Conservation (phyloP, 1,284 basidiomycete species). For the Cryptococcus hybrid region DNA sequence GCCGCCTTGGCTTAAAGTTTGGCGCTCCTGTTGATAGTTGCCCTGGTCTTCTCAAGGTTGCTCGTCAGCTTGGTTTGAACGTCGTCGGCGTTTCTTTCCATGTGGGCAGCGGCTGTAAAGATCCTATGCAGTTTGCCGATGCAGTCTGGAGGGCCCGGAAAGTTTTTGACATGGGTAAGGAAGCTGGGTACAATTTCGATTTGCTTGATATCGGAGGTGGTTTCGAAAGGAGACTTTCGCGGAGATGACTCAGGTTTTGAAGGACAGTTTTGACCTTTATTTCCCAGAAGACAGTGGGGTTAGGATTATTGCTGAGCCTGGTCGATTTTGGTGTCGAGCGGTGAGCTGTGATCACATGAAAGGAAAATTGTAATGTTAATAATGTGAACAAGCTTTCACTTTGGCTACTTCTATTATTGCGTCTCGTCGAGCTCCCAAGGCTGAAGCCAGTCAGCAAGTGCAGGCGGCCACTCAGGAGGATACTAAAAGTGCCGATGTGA, state of each 20-base stretch:
- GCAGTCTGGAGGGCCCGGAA: conserved; percentile 78
- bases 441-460: conserved; percentile 9
- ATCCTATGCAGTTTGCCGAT: conserved; percentile 84
- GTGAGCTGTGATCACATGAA: conserved; percentile 9
- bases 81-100: conserved; percentile 96
- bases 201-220: conserved; percentile 94
- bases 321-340: conserved; percentile 86
- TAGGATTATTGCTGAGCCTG: conserved; percentile 93
- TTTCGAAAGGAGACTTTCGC: conserved; percentile 92
- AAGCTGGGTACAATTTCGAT: conserved; percentile 76
- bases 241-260: conserved; percentile 70
- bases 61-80: conserved; percentile 74
- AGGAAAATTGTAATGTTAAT: not conserved
- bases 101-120: conserved; percentile 95
- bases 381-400: conserved; percentile 65
- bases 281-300: conserved; percentile 77
- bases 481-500: conserved; percentile 51
- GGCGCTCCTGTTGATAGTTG: conserved; percentile 87
- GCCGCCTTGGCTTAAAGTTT: conserved; percentile 93
- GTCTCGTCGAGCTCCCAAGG: conserved; percentile 57
- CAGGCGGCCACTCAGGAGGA: conserved; percentile 19
- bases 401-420: conserved; percentile 95
- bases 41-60: conserved; percentile 73
- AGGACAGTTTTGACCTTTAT: conserved; percentile 68
- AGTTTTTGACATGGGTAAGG: conserved; percentile 84